Evolutionary conservation across 140 eudicot genomes (phyloP), one percentile per base, ranked within the genome.

Genomic region (Cichorium intybus): DNA sequence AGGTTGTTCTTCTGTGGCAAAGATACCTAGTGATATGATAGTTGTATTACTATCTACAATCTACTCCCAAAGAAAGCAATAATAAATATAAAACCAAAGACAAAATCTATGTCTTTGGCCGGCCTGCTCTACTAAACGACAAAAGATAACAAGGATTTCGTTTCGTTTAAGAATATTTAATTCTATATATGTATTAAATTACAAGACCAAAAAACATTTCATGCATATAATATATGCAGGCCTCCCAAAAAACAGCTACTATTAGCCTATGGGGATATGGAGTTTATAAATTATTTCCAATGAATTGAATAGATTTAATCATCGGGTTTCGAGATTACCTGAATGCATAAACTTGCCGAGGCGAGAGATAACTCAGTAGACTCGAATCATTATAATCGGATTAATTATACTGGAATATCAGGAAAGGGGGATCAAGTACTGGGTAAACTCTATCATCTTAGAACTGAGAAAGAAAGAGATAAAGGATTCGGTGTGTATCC

Each of bases 71-170:
- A 53, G 47, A 24, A 74, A 8, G n/a, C 37, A 27, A 22, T 9
- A 66, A 22, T 74, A 56, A 29, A 29, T 61, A 68, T 41, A 22
- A 39, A 20, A 28, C 43, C 31, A 59, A 24, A 60, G 53, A 75
- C 75, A 58, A 67, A 67, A 61, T 57, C 64, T 80, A 27, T 71
- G 76, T 69, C 58, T 54, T 52, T 68, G 62, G 75, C 71, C 70
- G 70, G 80, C 80, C 23, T 75, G 75, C 75, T 22, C 22, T 45
- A 60, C 71, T 75, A 68, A 75, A 75, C 14, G 80, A 75, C 80
- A 75, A 75, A 75, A 75, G 70, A 67, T 53, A 67, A 75, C 60
- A 75, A 60, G 47, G 18, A 60, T 60, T 47, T 29, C 59, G 16
- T 23, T 28, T 68, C 49, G 47, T 51, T 60, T 50, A 47, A 16